A percentile compares a stretch with the other conserved stretches of the same genome.
Conservation (phyloP, 768 basidiomycete genomes). For the Auricularia cornea region DNA sequence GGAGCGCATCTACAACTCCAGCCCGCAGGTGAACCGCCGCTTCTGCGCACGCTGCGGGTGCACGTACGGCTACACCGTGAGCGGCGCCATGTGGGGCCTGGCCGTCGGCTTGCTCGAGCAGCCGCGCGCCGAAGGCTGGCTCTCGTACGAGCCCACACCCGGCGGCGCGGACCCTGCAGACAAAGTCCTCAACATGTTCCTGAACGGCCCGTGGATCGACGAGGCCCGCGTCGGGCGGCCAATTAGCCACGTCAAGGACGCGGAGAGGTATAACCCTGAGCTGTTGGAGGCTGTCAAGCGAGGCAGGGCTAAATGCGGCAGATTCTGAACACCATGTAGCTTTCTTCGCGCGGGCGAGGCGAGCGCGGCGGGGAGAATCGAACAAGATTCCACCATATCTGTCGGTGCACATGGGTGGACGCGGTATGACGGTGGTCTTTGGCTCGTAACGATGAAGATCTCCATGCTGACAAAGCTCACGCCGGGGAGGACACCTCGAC, state of each 20-base stretch:
- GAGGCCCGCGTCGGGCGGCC: neutral
- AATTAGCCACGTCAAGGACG: neutral
- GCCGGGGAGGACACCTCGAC: no score
- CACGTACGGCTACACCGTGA: neutral
- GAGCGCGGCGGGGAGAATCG: no score
- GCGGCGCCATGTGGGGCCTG: neutral
- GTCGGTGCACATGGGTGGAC: no score
- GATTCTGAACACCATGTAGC: no score
- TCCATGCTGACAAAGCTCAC: no score
- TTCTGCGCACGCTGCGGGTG: no score
- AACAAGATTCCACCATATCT: no score
- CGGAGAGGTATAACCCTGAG: neutral
- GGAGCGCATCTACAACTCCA: neutral
- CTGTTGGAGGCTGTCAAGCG: neutral
- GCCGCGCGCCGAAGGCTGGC: neutral
- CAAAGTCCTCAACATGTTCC: neutral
- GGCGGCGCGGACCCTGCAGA: neutral
- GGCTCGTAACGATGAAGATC: no score
- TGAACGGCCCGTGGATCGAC: neutral
- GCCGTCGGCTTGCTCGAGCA: neutral
- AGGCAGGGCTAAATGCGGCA: neutral
- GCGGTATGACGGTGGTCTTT: no score
- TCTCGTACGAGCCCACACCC: neutral
- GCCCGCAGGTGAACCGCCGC: neutral
- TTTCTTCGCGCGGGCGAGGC: no score